Evolutionary conservation across 306 rosid genomes (phyloP).

Genomic region (Vicia villosa): DNA sequence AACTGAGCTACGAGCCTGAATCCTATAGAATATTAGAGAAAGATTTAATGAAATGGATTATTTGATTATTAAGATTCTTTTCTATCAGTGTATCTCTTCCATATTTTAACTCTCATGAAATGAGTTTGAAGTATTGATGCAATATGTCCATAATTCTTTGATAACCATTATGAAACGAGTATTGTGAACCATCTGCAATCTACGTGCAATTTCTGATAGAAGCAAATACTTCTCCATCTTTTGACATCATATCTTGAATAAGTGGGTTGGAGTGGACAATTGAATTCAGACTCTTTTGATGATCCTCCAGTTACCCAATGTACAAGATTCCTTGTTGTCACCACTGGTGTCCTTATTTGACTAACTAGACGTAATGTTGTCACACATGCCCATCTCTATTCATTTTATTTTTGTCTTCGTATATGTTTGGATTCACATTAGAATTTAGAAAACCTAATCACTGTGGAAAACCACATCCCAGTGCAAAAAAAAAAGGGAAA

Average conservation of each 20-base stretch:
- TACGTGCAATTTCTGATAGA: not conserved
- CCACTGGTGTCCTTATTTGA: not conserved
- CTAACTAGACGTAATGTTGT: conserved; percentile 2
- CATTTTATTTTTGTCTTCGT: conserved; percentile 6
- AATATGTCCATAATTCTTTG: conserved; percentile 15
- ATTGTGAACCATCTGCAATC: not conserved
- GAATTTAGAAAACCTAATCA: too few species aligned
- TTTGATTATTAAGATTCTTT: conserved; percentile 20
- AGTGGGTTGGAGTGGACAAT: conserved; percentile 11
- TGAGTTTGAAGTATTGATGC: conserved; percentile 18
- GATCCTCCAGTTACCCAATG: conserved; percentile 16
- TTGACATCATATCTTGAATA: not conserved
- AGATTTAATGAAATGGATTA: conserved; percentile 17
- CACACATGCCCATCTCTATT: conserved; percentile 3
- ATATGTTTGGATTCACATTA: too few species aligned
- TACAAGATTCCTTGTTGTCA: not conserved
- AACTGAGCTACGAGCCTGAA: conserved; percentile 4
- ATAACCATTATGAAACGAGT: conserved; percentile 8
- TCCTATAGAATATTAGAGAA: not conserved
- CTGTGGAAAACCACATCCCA: too few species aligned
- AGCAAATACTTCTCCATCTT: conserved; percentile 24
- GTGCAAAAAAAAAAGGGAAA: too few species aligned
- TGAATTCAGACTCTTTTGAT: conserved; percentile 17
- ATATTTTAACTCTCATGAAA: conserved; percentile 13
- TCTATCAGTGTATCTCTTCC: conserved; percentile 8